Conservation (phyloP, 1,139 yeast genomes). For the Geotrichum aggregatum region DNA sequence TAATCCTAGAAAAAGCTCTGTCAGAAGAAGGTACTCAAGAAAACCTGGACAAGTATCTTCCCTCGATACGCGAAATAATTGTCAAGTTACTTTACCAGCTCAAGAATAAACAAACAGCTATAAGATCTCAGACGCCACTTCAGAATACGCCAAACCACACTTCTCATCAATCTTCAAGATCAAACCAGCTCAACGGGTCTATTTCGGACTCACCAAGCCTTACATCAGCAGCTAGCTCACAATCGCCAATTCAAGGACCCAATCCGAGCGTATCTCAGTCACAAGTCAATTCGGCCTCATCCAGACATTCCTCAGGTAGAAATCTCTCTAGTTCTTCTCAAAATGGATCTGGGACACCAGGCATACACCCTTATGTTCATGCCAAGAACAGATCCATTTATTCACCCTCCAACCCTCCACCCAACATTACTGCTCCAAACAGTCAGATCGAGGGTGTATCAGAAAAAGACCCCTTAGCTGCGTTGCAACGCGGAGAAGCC, state of each 20-base stretch:
- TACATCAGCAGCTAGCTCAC: conserved; percentile 7
- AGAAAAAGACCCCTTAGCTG: conserved; percentile 55
- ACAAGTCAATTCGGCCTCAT: not conserved
- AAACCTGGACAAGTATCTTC: conserved; percentile 73
- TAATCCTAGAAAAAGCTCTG: conserved; percentile 77
- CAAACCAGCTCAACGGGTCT: not conserved
- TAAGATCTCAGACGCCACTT: conserved; percentile 8
- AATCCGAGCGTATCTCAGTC: too few species aligned
- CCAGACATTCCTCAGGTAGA: not conserved
- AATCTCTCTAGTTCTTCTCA: not conserved
- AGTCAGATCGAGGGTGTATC: not conserved
- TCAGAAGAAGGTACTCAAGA: conserved; percentile 86
- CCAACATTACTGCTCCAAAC: too few species aligned
- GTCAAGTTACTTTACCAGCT: conserved; percentile 73
- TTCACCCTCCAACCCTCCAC: not conserved
- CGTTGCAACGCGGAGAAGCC: conserved; percentile 73
- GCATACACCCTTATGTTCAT: not conserved
- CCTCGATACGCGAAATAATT: conserved; percentile 80
- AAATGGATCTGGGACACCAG: not conserved
- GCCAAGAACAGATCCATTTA: not conserved
- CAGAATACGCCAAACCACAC: not conserved
- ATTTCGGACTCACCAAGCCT: not conserved
- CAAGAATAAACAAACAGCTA: conserved; percentile 61
- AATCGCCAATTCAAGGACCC: not conserved
- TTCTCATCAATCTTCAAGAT: conserved; percentile 12